Evolutionary conservation across 75 land plant genomes (phyloP).

Genomic region (Larix kaempferi): DNA sequence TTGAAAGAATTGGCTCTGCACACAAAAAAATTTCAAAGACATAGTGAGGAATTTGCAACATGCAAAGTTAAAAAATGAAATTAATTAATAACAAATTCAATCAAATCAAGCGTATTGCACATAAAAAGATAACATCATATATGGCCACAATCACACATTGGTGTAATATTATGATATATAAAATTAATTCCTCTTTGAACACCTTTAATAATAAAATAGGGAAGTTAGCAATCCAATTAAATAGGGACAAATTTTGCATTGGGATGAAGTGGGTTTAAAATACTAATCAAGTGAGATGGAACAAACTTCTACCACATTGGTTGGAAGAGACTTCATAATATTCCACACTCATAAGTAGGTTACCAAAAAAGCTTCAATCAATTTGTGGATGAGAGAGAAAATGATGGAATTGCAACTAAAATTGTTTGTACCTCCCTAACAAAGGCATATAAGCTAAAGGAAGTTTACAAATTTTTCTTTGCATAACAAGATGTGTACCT

Average conservation of each 20-base stretch:
- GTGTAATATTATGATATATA: neutral
- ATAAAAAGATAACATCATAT: neutral
- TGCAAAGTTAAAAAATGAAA: neutral
- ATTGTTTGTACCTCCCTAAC: too few relatives aligned
- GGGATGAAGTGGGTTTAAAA: too few relatives aligned
- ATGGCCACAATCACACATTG: neutral
- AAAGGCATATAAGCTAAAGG: too few relatives aligned
- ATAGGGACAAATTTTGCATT: neutral
- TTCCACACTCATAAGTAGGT: neutral
- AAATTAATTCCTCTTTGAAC: neutral
- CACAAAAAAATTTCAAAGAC: slow-evolving; percentile 99
- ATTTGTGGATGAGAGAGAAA: neutral
- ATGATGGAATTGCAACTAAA: neutral
- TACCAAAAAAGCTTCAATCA: neutral
- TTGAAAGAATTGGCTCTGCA: slow-evolving; percentile 88
- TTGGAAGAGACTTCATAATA: neutral
- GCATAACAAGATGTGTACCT: too few relatives aligned
- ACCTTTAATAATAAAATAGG: neutral
- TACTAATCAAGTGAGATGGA: neutral
- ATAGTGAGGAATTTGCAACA: slow-evolving; percentile 93
- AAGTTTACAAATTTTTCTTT: too few relatives aligned
- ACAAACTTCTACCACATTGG: neutral
- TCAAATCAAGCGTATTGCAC: too few relatives aligned
- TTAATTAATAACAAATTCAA: neutral
- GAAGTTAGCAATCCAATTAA: neutral